Conservation (phyloP, 2,329 filamentous ascomycete genomes). For the Aspergillus unguis region DNA sequence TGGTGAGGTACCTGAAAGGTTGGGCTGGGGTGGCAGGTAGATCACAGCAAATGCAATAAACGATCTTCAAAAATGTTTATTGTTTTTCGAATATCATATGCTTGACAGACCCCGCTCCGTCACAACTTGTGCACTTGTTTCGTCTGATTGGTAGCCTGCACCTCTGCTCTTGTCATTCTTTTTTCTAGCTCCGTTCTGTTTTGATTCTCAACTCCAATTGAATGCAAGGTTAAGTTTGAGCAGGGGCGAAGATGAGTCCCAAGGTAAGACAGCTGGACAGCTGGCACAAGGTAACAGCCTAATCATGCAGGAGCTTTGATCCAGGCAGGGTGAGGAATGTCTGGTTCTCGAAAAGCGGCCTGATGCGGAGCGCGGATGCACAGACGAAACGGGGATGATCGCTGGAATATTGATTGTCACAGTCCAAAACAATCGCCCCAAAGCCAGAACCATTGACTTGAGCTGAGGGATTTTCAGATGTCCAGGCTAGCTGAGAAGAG, state of each 20-base stretch:
- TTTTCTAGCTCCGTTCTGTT: constrained; percentile 8
- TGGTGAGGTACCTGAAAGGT: constrained; percentile 16
- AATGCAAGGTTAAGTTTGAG: constrained; percentile 26
- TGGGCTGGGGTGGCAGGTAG: constrained; percentile 7
- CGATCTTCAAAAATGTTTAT: constrained; percentile 6
- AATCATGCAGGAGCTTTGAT: constrained; percentile 34
- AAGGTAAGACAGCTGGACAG: constrained; percentile 33
- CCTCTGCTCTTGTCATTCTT: constrained; percentile 17
- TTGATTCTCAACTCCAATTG: constrained; percentile 12
- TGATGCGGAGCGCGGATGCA: constrained; percentile 30
- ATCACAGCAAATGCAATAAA: constrained; percentile 13
- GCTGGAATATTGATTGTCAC: constrained; percentile 28
- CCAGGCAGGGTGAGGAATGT: constrained; percentile 25
- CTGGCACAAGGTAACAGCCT: constrained; percentile 33
- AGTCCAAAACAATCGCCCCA: constrained; percentile 26
- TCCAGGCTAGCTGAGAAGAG: constrained; percentile 29
- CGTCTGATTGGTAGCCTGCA: neutral
- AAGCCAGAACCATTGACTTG: constrained; percentile 20
- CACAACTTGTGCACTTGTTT: neutral
- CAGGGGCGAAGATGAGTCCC: constrained; percentile 19
- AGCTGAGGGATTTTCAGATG: constrained; percentile 37
- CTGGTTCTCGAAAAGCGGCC: constrained; percentile 20
- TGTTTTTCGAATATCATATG: constrained; percentile 3
- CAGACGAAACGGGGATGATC: constrained; percentile 30
- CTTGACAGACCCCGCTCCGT: constrained; percentile 1